Base-by-base conservation (phyloP, 2,329 filamentous ascomycete species). In the Phyllachora maydis region DNA sequence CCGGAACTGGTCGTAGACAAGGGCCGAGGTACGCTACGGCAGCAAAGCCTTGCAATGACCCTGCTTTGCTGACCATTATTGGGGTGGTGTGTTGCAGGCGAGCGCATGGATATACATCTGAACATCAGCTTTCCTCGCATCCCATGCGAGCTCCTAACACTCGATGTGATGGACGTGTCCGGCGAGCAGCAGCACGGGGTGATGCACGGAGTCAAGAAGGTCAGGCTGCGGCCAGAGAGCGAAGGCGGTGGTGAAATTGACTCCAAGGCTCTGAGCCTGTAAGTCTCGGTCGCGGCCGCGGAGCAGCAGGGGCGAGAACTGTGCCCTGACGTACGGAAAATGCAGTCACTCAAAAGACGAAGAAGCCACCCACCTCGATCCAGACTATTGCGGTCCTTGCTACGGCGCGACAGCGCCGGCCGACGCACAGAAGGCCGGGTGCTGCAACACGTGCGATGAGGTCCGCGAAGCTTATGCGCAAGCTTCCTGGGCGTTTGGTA, bases 81-180 rank as follows among this genome's bases (percentile, higher is more conserved):
- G 4, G 20, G 11, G 6, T 6, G 11, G 20, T 14, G 8, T 13
- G 12, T 11, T 25, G 26, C 32, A 81, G 77, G 81, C 47, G 83
- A 98, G 59, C 81, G 85, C 49, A 95, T 98, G 85, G 88, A 95
- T 47, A 98, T 98, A 34, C 82, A 92, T 47, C 65, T 98, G 50
- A 98, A 98, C 55, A 72, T 98, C 29, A 88, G 81, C 22, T 98
- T 98, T 46, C 88, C 88, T 7, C 71, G 72, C 32, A 65, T 98
- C 35, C 88, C 88, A 7, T 98, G 88, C 54, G 85, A 95, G 49
- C 68, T 98, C 24, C 59, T 95, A 34, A 93, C 88, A 8, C 71
- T 98, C 38, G 88, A 98, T 46, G 85, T 98, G 27, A 98, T 98
- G 88, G 88, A 98, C 51, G 85, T 95, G 14, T 92, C 82, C 12